These are phyloP conservation scores for Penicillium dipodomyicola DNA, from an alignment of 495 filamentous ascomycete species.

Conservation along the genomic window DNA sequence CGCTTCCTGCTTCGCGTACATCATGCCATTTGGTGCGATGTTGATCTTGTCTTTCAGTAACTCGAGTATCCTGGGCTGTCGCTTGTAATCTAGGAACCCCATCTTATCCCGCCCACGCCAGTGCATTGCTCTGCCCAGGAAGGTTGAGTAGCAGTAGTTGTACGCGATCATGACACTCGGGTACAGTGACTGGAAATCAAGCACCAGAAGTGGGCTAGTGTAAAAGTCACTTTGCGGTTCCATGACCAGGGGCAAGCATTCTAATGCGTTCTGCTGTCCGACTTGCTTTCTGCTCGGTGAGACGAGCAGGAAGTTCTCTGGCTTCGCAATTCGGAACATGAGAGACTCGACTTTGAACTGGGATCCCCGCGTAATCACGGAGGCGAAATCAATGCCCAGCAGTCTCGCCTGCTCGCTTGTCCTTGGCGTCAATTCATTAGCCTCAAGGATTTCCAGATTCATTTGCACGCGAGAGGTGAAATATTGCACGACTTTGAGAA, in stretches of 20 bases:
- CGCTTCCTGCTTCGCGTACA: slow-evolving; percentile 83
- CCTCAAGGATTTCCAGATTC: slow-evolving; percentile 85
- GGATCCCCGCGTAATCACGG: slow-evolving; percentile 87
- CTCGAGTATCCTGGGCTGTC: slow-evolving; percentile 70
- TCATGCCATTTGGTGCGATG: slow-evolving; percentile 93
- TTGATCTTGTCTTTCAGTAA: slow-evolving; percentile 85
- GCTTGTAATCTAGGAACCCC: slow-evolving; percentile 82
- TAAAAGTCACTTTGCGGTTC: slow-evolving; percentile 96
- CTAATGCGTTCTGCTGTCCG: slow-evolving; percentile 88
- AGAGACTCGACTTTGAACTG: slow-evolving; percentile 98
- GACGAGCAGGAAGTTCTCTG: slow-evolving; percentile 87
- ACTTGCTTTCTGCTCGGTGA: slow-evolving; percentile 91
- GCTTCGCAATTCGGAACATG: slow-evolving; percentile 98
- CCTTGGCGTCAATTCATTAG: slow-evolving; percentile 81
- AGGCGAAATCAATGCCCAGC: slow-evolving; percentile 93
- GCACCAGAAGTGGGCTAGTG: slow-evolving; percentile 79
- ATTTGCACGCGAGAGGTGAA: slow-evolving; percentile 74
- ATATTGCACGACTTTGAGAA: slow-evolving; percentile 76
- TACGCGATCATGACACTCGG: slow-evolving; percentile 99
- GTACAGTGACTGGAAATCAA: slow-evolving; percentile 96
- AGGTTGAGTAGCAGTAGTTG: slow-evolving; percentile 99
- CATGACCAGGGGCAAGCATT: slow-evolving; percentile 96
- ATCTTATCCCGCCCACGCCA: slow-evolving; percentile 94
- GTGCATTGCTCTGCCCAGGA: slow-evolving; percentile 75
- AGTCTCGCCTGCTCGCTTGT: slow-evolving; percentile 94